Percentiles rank a stretch among this genome's conserved stretches.
Evolutionary conservation across 495 filamentous ascomycete species (phyloP).

Genomic region (Hyaloscypha variabilis): DNA sequence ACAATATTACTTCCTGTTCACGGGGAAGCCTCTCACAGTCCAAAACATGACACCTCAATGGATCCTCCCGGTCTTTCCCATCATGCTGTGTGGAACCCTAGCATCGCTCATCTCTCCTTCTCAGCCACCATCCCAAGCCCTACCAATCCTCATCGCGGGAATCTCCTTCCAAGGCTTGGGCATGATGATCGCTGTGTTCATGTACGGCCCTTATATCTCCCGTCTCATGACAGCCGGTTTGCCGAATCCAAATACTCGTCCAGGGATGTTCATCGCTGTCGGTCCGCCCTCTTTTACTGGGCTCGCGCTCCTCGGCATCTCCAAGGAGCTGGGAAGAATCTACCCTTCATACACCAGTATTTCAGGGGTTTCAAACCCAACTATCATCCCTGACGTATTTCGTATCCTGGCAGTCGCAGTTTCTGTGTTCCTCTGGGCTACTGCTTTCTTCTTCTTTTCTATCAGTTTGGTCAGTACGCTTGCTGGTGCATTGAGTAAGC

Average conservation of each 20-base stretch:
- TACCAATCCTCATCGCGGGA: constrained; percentile 53
- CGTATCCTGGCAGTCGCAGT: constrained; percentile 50
- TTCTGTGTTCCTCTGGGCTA: constrained; percentile 68
- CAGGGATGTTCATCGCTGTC: constrained; percentile 71
- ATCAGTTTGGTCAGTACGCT: constrained; percentile 47
- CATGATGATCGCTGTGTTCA: constrained; percentile 48
- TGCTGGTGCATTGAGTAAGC: constrained; percentile 52
- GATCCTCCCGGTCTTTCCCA: constrained; percentile 58
- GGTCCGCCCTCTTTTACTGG: constrained; percentile 70
- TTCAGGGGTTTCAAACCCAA: constrained; percentile 29
- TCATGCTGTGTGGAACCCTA: constrained; percentile 56
- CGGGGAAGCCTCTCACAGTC: constrained; percentile 36
- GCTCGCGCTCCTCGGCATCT: constrained; percentile 67
- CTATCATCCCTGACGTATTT: constrained; percentile 39
- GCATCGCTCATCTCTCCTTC: constrained; percentile 39
- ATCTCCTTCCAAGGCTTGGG: constrained; percentile 56
- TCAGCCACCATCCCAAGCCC: constrained; percentile 42
- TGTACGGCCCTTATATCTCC: constrained; percentile 43
- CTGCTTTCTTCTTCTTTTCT: constrained; percentile 75
- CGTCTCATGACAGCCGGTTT: constrained; percentile 36
- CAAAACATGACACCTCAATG: constrained; percentile 51
- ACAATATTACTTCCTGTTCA: constrained; percentile 56
- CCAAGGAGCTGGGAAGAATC: constrained; percentile 37
- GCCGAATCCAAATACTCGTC: constrained; percentile 30
- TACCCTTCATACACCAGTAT: constrained; percentile 39